A percentile compares a stretch with the other conserved stretches of the same genome.
These are phyloP conservation scores for Xylaria sp. DNA, from an alignment of 2,329 filamentous ascomycete genomes.

Conservation along the genomic window DNA sequence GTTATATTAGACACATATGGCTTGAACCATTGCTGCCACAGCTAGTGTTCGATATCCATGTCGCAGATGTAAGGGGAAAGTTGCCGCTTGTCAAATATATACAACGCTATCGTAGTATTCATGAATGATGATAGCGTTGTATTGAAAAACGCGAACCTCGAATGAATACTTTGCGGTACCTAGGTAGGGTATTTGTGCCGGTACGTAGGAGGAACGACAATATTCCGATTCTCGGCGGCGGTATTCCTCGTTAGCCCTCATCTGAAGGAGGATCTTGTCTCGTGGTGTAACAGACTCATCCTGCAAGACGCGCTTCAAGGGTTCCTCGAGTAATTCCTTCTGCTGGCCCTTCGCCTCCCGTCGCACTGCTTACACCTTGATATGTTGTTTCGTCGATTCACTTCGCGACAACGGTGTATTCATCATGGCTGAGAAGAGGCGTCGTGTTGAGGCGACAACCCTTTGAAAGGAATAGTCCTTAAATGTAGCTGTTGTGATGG, in stretches of 20 bases:
- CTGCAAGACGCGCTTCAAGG: not conserved
- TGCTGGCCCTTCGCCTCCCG: not conserved
- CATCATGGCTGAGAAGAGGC: not conserved
- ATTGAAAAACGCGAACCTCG: not conserved
- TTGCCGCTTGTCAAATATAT: slow-evolving; percentile 7
- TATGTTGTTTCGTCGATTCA: not conserved
- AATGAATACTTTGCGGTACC: not conserved
- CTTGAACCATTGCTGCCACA: slow-evolving; percentile 17
- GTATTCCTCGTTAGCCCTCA: not conserved
- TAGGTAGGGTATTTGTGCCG: not conserved
- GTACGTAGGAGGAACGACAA: not conserved
- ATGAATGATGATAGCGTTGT: not conserved
- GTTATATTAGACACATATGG: not conserved
- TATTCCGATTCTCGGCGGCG: not conserved
- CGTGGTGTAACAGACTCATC: not conserved
- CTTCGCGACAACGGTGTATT: not conserved
- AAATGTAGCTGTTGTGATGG: no score
- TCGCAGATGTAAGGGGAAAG: not conserved
- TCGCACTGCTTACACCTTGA: not conserved
- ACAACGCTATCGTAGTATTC: not conserved
- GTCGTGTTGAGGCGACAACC: no score
- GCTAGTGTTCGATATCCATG: slow-evolving; percentile 8
- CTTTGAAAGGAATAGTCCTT: no score
- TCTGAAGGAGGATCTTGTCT: not conserved
- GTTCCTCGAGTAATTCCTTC: not conserved